Conservation (phyloP, 2,329 filamentous ascomycete genomes). For the Colletotrichum gigasporum region DNA sequence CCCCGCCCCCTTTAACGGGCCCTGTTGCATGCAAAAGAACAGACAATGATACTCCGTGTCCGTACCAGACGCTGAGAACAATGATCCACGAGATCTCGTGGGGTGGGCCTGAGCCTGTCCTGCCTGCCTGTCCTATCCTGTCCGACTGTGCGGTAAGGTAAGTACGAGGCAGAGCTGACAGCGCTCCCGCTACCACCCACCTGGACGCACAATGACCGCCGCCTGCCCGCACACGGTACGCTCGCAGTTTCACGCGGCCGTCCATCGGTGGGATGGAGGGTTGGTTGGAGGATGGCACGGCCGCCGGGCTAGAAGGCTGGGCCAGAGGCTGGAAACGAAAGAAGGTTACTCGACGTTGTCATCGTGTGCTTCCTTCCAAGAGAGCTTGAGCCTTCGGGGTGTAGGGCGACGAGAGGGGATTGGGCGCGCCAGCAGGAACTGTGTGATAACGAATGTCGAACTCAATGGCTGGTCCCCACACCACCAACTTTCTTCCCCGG, state of each 20-base stretch:
- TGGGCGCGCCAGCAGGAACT: constrained; percentile 10
- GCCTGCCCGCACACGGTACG: constrained; percentile 3
- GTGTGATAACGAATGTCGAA: constrained; percentile 9
- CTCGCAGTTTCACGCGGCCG: constrained; percentile 23
- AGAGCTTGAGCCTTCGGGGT: constrained; percentile 14
- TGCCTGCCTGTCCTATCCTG: constrained; percentile 7
- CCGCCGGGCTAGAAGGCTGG: constrained; percentile 12
- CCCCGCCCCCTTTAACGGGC: background rate
- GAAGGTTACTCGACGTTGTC: constrained; percentile 21
- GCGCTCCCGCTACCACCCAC: background rate
- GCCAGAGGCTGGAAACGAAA: constrained; percentile 24
- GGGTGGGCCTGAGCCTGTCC: too few relatives aligned
- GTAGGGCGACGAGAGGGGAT: constrained; percentile 24
- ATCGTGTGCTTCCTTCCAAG: constrained; percentile 7
- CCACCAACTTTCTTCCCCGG: constrained; percentile 5
- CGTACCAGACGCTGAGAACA: background rate
- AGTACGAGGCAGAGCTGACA: too few relatives aligned
- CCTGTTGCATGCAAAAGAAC: constrained; percentile 12
- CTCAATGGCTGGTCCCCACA: constrained; percentile 19
- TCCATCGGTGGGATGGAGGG: background rate
- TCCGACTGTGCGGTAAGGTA: background rate
- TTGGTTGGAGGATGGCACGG: background rate
- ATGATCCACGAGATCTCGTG: constrained; percentile 22
- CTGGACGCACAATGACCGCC: background rate
- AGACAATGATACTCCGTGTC: constrained; percentile 4